Conservation (phyloP, 768 basidiomycete genomes). For the Exsudoporus frostii region DNA sequence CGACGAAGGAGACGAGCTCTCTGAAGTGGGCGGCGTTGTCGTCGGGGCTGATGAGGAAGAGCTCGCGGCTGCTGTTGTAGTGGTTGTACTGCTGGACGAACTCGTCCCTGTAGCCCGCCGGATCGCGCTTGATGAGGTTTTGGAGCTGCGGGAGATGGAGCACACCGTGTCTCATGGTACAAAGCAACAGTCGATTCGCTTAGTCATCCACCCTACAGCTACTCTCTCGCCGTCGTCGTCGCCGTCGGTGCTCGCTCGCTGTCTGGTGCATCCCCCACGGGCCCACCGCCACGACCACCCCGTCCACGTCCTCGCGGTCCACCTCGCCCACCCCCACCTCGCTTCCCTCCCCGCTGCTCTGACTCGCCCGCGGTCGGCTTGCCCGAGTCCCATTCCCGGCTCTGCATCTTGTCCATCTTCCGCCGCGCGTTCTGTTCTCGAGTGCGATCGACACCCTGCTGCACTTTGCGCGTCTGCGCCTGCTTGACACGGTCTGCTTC, state of each 20-base stretch:
- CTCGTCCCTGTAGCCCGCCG: constrained; percentile 87
- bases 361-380: constrained; percentile 40
- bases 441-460: constrained; percentile 64
- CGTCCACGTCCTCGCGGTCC: constrained; percentile 36
- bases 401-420: constrained; percentile 78
- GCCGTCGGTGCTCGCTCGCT: background rate
- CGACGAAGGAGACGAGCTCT: constrained; percentile 88
- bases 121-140: constrained; percentile 95
- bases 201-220: constrained; percentile 16
- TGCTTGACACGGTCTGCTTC: constrained; percentile 58
- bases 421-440: constrained; percentile 77
- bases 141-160: constrained; percentile 91
- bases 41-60: constrained; percentile 78
- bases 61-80: constrained; percentile 82
- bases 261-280: background rate
- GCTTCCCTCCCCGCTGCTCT: constrained; percentile 23
- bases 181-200: background rate
- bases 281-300: constrained; percentile 17
- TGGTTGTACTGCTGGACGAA: constrained; percentile 97
- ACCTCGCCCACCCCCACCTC: constrained; percentile 31
- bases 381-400: constrained; percentile 82
- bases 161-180: constrained; percentile 6
- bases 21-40: constrained; percentile 84
- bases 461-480: constrained; percentile 59
- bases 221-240: background rate